Percentiles rank a stretch among this genome's conserved stretches.
These are phyloP conservation scores for Hypericum androsaemum DNA, from an alignment of 345 rosid genomes.

Conservation along the genomic window DNA sequence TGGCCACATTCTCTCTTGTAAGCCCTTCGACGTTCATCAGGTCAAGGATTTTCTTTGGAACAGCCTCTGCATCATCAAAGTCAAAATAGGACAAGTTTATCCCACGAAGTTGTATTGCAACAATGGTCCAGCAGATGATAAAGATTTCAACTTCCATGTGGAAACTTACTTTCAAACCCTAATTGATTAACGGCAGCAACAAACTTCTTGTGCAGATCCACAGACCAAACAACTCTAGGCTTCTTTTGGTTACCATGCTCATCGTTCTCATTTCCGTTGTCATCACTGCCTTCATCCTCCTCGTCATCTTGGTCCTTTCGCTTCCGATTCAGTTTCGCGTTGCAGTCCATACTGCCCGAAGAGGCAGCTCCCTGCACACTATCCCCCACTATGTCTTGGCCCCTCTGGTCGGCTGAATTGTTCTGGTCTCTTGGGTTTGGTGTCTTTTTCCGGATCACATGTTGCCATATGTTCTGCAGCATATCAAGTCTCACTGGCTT, in stretches of 20 bases:
- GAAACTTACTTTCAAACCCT: conserved; percentile 73
- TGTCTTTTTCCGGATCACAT: conserved; percentile 63
- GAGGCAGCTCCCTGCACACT: conserved; percentile 23
- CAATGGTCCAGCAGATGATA: background rate
- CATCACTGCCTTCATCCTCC: conserved; percentile 57
- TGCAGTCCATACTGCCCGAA: conserved; percentile 26
- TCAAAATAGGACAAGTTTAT: background rate
- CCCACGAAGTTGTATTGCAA: background rate
- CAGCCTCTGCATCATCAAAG: conserved; percentile 54
- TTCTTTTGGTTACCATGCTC: conserved; percentile 61
- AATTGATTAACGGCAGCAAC: conserved; percentile 76
- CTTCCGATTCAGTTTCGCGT: conserved; percentile 38
- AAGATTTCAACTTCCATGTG: background rate
- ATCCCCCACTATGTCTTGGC: conserved; percentile 26
- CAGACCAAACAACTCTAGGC: conserved; percentile 92
- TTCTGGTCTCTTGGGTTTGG: conserved; percentile 30
- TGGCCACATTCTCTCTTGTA: conserved; percentile 95
- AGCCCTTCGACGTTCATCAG: conserved; percentile 82
- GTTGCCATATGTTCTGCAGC: conserved; percentile 93
- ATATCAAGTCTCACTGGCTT: conserved; percentile 86
- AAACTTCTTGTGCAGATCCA: conserved; percentile 72
- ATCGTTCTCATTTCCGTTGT: conserved; percentile 49
- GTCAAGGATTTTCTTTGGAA: conserved; percentile 90
- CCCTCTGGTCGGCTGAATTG: conserved; percentile 24
- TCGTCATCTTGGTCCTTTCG: conserved; percentile 72